phyloP scores from a whole-genome alignment of 352 stramenopile species.

The Plasmopara viticola region DNA sequence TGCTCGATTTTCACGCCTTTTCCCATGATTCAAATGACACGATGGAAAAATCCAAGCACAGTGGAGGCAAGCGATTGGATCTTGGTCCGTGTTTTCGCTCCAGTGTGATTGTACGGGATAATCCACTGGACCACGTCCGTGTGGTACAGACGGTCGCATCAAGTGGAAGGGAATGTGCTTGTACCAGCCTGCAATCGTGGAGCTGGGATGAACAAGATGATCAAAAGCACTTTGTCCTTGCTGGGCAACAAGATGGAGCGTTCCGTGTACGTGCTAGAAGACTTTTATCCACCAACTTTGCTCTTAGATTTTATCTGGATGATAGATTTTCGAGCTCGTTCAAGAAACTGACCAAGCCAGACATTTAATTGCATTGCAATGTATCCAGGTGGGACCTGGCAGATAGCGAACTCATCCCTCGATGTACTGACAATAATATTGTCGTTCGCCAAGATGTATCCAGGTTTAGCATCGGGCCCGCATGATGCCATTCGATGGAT shows the following conservation, averaged over 20 bases:
- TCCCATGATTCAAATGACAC: constrained; percentile 7
- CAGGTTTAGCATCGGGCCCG: constrained; percentile 17
- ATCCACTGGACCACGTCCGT: constrained; percentile 29
- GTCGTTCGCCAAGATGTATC: constrained; percentile 27
- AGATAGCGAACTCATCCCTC: neutral
- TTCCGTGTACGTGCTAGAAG: constrained; percentile 22
- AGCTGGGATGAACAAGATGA: constrained; percentile 1
- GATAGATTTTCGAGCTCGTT: constrained; percentile 19
- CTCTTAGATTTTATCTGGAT: neutral
- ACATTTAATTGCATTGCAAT: constrained; percentile 10
- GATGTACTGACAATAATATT: constrained; percentile 3
- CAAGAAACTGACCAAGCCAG: constrained; percentile 11
- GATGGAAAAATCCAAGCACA: neutral
- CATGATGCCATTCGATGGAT: constrained; percentile 30
- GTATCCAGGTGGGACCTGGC: no score
- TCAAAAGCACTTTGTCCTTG: constrained; percentile 28
- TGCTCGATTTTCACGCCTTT: constrained; percentile 34
- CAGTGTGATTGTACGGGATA: constrained; percentile 28
- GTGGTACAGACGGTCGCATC: constrained; percentile 16
- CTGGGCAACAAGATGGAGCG: constrained; percentile 30
- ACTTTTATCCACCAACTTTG: neutral
- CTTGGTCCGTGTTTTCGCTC: constrained; percentile 24
- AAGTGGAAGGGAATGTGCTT: constrained; percentile 3
- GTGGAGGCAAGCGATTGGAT: constrained; percentile 21
- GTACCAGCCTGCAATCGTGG: constrained; percentile 31